Conservation (phyloP, 495 filamentous ascomycete species). For the Choiromyces venosus region DNA sequence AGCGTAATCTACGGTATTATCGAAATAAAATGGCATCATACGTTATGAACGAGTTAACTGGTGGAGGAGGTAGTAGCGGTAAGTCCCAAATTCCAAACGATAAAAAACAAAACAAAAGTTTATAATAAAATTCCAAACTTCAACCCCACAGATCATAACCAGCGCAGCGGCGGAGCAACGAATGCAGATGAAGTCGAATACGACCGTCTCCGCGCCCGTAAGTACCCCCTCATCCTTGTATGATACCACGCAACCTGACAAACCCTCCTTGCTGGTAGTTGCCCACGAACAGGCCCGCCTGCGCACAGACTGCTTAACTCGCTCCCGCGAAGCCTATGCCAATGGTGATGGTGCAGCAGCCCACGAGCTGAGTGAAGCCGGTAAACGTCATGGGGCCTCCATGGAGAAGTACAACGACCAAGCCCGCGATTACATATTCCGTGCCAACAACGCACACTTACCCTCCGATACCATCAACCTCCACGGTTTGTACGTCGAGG, state of each 20-base stretch:
- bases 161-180: slow-evolving; percentile 43
- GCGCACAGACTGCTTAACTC: slow-evolving; percentile 66
- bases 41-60: background rate
- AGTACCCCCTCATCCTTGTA: background rate
- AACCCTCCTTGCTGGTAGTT: slow-evolving; percentile 40
- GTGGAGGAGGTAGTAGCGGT: background rate
- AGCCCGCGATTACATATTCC: slow-evolving; percentile 89
- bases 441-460: slow-evolving; percentile 73
- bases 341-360: slow-evolving; percentile 72
- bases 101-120: background rate
- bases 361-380: slow-evolving; percentile 74
- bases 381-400: slow-evolving; percentile 70
- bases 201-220: slow-evolving; percentile 71
- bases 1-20: background rate
- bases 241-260: background rate
- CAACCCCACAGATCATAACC: background rate
- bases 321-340: slow-evolving; percentile 75
- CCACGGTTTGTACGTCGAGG: slow-evolving; percentile 87
- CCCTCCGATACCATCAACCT: slow-evolving; percentile 78
- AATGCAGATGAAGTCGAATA: slow-evolving; percentile 74
- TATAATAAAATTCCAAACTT: background rate
- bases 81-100: background rate
- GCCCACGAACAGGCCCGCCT: slow-evolving; percentile 72
- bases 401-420: slow-evolving; percentile 81
- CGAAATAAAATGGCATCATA: background rate